Evolutionary conservation across 2,329 filamentous ascomycete genomes (phyloP), one percentile per base, ranked within the genome.

Genomic region (Lasiodiplodia sp.): DNA sequence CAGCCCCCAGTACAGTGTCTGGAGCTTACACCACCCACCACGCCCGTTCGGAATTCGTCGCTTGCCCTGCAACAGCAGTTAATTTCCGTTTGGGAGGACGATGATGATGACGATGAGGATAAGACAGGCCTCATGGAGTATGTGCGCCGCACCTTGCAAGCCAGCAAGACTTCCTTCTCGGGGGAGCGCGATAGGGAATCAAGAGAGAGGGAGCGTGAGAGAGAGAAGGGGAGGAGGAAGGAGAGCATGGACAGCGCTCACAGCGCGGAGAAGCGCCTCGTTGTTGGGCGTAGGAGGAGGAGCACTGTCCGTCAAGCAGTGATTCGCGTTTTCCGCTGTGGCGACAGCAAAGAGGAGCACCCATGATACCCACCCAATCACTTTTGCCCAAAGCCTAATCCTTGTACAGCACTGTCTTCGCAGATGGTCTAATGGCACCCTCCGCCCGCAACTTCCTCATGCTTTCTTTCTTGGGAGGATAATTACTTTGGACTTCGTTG

Each of bases 91-190:
- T 68, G 66, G 66, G 66, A 68, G 10, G 44, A 52, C 11, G 66
- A 68, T 21, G 66, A 68, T 40, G 55, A 57, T 23, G 66, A 68
- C 12, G 66, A 68, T 12, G 56, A 63, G 11, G 66, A 68, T 6
- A 58, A 60, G 53, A 53, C 8, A 7, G 66, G 66, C 1, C 23
- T 68, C 14, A 44, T 68, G 47, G 49, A 62, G 18, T 68, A 68
- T 34, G 56, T 68, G 31, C 31, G 51, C 11, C 57, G 66, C 16
- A 68, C 66, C 1, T 28, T 68, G 11, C 66, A 68, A 16, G 56
- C 66, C 1, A 68, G 66, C 47, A 68, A 68, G 57, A 67, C 44
- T 23, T 51, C 40, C 11, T 58, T 60, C 40, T 67, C 65, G 12
- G 65, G 53, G 7, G 53, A 58, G 31, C 44, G 53, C 10, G 55